Conservation (phyloP, 768 basidiomycete species). For the Daedaleopsis sinensis region DNA sequence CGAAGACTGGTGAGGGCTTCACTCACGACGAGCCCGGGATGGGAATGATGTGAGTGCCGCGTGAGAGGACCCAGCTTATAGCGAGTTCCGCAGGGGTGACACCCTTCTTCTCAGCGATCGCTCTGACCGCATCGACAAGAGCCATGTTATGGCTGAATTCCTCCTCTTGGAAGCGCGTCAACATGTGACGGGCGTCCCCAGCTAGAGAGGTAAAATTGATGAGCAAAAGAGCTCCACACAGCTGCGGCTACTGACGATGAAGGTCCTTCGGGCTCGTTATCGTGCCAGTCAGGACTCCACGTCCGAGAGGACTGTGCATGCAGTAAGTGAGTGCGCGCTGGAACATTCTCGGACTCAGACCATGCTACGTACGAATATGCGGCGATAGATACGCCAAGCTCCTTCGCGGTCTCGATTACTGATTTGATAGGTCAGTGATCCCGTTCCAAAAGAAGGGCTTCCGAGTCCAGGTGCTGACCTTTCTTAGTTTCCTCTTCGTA, state of each 20-base stretch:
- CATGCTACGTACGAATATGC: conserved; percentile 53
- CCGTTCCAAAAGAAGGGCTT: no score
- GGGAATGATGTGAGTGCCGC: conserved; percentile 43
- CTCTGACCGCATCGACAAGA: conserved; percentile 41
- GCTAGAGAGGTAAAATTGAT: no score
- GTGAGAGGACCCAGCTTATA: conserved; percentile 41
- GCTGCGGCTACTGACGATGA: no score
- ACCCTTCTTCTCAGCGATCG: conserved; percentile 42
- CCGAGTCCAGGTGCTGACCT: conserved; percentile 30
- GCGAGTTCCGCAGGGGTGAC: conserved; percentile 41
- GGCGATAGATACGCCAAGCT: conserved; percentile 55
- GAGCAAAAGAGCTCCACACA: no score
- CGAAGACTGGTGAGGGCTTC: no score
- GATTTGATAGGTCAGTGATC: no score
- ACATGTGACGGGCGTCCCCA: no score
- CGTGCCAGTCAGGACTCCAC: conserved; percentile 53
- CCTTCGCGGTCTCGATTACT: conserved; percentile 44
- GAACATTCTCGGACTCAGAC: no score
- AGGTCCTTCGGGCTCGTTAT: conserved; percentile 41
- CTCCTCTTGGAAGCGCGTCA: neutral
- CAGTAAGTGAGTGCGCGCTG: no score
- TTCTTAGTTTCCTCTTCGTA: conserved; percentile 53
- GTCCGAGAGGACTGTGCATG: conserved; percentile 59
- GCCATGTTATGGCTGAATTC: conserved; percentile 39
- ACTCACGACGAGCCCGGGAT: conserved; percentile 51